These are phyloP conservation scores for Cladophialophora carrionii DNA, from an alignment of 2,329 filamentous ascomycete species.

Conservation along the genomic window DNA sequence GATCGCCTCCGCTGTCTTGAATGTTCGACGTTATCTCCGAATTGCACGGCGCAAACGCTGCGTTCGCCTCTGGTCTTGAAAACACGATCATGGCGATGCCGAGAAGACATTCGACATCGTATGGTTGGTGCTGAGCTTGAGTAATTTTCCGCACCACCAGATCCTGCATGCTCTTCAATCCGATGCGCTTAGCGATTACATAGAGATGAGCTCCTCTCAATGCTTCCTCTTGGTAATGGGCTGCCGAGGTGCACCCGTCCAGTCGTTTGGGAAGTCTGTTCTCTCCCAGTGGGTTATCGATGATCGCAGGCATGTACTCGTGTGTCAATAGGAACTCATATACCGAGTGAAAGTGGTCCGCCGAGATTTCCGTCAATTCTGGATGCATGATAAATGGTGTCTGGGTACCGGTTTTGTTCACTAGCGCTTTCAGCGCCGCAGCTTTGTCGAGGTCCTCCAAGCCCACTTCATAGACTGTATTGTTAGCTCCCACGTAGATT, in stretches of 20 bases:
- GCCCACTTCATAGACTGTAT: conserved; percentile 20
- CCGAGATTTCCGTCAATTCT: conserved; percentile 23
- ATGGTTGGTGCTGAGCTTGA: conserved; percentile 18
- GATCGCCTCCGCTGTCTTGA: background rate
- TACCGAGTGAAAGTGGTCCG: conserved; percentile 31
- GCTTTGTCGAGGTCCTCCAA: conserved; percentile 32
- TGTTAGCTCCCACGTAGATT: conserved; percentile 30
- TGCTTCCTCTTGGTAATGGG: conserved; percentile 27
- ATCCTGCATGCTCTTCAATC: conserved; percentile 23
- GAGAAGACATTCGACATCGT: conserved; percentile 26
- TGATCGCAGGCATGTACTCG: conserved; percentile 32
- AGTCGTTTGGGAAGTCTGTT: conserved; percentile 24
- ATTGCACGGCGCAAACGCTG: background rate
- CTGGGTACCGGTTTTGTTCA: conserved; percentile 16
- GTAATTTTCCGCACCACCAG: conserved; percentile 32
- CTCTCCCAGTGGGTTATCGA: conserved; percentile 17
- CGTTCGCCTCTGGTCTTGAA: conserved; percentile 16
- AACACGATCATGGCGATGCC: conserved; percentile 26
- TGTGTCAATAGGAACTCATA: conserved; percentile 27
- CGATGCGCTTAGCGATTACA: conserved; percentile 27
- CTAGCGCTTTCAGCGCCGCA: conserved; percentile 23
- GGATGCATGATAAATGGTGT: conserved; percentile 36
- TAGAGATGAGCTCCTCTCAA: conserved; percentile 26
- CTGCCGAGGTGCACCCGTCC: conserved; percentile 13
- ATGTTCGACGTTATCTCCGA: background rate